These are phyloP conservation scores for Trichoderma erinaceum DNA, from an alignment of 495 filamentous ascomycete species.

Conservation along the genomic window DNA sequence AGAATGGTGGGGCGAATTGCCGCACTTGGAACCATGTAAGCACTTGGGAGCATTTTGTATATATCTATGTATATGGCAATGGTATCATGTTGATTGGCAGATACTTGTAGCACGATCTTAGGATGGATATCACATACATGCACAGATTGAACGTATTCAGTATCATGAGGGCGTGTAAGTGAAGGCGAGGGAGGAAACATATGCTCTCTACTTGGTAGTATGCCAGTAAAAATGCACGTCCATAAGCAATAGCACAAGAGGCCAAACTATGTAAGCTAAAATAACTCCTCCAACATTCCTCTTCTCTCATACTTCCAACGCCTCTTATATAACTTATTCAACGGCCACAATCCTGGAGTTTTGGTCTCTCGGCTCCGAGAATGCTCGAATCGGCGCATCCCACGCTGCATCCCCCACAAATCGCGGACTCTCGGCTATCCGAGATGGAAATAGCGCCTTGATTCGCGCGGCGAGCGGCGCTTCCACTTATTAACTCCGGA, in stretches of 20 bases:
- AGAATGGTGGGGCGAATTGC: not conserved
- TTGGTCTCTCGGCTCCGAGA: not conserved
- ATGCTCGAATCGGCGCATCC: not conserved
- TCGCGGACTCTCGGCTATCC: conserved; percentile 2
- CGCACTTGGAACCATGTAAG: too few relatives aligned
- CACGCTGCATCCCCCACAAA: conserved; percentile 12
- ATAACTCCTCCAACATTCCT: too few relatives aligned
- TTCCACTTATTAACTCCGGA: not conserved
- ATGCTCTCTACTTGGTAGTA: not conserved
- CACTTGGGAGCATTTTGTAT: too few relatives aligned
- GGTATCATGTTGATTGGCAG: too few relatives aligned
- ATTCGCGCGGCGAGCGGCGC: not conserved
- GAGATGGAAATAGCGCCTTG: conserved; percentile 5
- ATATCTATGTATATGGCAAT: too few relatives aligned
- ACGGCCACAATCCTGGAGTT: not conserved
- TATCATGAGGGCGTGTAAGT: not conserved
- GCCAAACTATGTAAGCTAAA: too few relatives aligned
- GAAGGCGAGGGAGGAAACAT: not conserved
- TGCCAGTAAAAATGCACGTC: too few relatives aligned
- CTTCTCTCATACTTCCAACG: too few relatives aligned
- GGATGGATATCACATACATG: too few relatives aligned
- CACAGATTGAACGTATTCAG: not conserved
- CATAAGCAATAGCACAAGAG: too few relatives aligned
- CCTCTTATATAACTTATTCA: not conserved
- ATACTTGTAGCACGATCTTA: too few relatives aligned